These are phyloP conservation scores for Fonsecaea nubica DNA, from an alignment of 2,329 filamentous ascomycete genomes.

Conservation along the genomic window DNA sequence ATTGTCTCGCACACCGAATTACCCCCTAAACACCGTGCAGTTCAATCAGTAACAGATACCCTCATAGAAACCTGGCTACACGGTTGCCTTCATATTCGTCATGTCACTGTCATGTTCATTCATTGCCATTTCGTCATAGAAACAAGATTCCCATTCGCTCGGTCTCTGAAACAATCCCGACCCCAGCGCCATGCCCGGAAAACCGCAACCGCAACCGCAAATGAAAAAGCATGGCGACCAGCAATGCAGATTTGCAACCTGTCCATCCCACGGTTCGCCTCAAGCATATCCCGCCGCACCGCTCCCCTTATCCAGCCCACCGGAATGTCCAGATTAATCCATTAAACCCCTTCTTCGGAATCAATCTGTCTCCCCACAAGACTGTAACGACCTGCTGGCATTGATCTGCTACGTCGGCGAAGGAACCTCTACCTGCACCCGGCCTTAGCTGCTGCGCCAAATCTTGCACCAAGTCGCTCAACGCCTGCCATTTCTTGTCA, in stretches of 20 bases:
- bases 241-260: not conserved
- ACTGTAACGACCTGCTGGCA: constrained; percentile 22
- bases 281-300: not conserved
- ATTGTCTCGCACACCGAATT: not conserved
- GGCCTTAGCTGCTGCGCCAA: constrained; percentile 18
- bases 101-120: constrained; percentile 6
- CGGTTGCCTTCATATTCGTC: not conserved
- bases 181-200: constrained; percentile 7
- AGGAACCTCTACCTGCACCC: constrained; percentile 2
- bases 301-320: constrained; percentile 27
- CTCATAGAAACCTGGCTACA: not conserved
- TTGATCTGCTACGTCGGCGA: constrained; percentile 23
- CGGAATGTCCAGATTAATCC: constrained; percentile 37
- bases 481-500: constrained; percentile 17
- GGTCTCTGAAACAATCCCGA: not conserved
- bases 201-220: not conserved
- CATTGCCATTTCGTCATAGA: constrained; percentile 1
- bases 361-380: constrained; percentile 31
- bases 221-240: not conserved
- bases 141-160: not conserved
- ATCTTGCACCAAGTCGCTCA: constrained; percentile 22
- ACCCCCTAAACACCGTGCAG: not conserved
- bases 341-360: constrained; percentile 29
- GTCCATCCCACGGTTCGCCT: not conserved
- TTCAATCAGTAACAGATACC: not conserved